Percentiles rank a stretch among this genome's conserved stretches.
phyloP scores from a whole-genome alignment of 495 filamentous ascomycete species.

The Daldinia decipiens region DNA sequence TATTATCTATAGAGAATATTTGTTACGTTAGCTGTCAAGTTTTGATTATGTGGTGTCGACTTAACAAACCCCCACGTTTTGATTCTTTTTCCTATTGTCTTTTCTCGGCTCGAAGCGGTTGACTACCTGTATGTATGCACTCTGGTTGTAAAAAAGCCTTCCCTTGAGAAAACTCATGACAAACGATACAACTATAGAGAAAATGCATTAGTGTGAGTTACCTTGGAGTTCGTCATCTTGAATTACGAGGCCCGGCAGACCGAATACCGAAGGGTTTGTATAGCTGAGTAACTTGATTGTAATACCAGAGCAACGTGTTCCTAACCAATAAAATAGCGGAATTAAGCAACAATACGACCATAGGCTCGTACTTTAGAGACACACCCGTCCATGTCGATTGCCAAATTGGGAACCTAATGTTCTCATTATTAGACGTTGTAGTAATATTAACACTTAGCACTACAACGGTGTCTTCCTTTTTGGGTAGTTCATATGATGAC shows the following conservation, averaged over 20 bases:
- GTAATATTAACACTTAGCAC: constrained; percentile 22
- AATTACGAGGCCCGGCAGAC: neutral
- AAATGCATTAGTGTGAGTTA: neutral
- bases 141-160: neutral
- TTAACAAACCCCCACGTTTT: neutral
- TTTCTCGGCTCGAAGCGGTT: neutral
- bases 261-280: neutral
- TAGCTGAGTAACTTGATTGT: neutral
- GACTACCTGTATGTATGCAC: no score
- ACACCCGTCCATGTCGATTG: constrained; percentile 4
- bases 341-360: neutral
- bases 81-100: neutral
- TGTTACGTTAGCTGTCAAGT: no score
- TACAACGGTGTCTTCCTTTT: constrained; percentile 17
- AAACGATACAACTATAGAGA: neutral
- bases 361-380: constrained; percentile 1
- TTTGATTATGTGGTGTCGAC: no score
- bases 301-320: neutral
- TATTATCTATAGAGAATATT: no score
- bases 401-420: constrained; percentile 20
- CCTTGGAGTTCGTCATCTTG: neutral
- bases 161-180: neutral
- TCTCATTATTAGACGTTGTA: constrained; percentile 20
- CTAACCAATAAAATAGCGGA: neutral
- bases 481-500: constrained; percentile 19